Evolutionary conservation across 1,284 basidiomycete species (phyloP).

Genomic region (Trichosporon faecale): DNA sequence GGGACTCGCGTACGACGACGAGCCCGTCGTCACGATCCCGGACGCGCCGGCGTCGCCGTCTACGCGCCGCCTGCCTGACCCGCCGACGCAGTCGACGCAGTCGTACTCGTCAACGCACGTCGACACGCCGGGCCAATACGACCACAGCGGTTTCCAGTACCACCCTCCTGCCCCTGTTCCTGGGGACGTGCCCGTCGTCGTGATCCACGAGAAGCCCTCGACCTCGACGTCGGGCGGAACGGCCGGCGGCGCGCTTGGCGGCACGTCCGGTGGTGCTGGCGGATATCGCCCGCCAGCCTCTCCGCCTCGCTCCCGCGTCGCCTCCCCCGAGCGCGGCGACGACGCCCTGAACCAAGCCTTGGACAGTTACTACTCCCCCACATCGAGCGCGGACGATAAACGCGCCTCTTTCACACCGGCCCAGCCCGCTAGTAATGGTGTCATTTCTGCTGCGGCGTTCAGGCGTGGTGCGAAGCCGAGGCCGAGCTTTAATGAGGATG

Average conservation of each 20-base stretch:
- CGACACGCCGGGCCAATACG: background rate
- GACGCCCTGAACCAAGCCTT: background rate
- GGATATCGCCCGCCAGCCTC: background rate
- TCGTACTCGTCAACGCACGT: background rate
- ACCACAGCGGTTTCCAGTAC: background rate
- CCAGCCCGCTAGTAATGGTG: background rate
- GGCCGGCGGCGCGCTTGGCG: too few species aligned
- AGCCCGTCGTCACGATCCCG: constrained; percentile 2
- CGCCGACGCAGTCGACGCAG: background rate
- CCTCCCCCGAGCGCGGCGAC: background rate
- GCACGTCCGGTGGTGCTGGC: too few species aligned
- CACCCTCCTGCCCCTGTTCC: background rate
- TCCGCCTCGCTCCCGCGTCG: background rate
- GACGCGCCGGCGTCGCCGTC: background rate
- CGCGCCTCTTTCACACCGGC: background rate
- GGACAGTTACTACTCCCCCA: background rate
- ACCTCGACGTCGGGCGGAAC: too few species aligned
- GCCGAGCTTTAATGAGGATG: background rate
- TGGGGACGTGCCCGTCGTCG: background rate
- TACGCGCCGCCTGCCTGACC: background rate
- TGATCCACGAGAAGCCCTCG: background rate
- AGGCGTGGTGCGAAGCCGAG: background rate
- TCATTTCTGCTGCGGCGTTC: background rate
- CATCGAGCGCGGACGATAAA: background rate
- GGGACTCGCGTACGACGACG: background rate